Percentiles rank a stretch among this genome's conserved stretches.
These are phyloP conservation scores for Anthoceros angustus DNA, from an alignment of 225 moss, liverwort and hornwort genomes.

Conservation along the genomic window DNA sequence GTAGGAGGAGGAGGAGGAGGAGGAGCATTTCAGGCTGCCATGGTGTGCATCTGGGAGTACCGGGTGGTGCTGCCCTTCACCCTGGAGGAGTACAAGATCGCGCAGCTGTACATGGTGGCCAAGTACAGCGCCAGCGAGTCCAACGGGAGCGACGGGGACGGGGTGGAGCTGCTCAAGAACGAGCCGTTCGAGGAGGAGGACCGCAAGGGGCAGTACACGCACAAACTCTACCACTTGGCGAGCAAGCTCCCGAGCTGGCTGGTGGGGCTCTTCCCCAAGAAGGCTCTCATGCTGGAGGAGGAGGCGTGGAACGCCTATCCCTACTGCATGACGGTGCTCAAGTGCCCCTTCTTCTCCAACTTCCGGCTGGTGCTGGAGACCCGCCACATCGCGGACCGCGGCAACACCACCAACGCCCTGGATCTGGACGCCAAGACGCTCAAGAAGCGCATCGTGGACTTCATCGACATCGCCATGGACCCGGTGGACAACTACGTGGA, in stretches of 20 bases:
- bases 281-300: conserved; percentile 65
- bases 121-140: conserved; percentile 68
- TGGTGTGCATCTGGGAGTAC: conserved; percentile 1
- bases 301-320: conserved; percentile 98
- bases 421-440: conserved; percentile 12
- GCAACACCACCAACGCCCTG: conserved; percentile 54
- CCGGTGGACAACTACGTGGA: conserved; percentile 61
- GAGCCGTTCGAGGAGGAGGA: conserved; percentile 72
- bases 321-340: conserved; percentile 74
- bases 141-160: conserved; percentile 59
- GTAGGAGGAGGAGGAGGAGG: neutral
- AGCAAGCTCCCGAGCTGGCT: conserved; percentile 89
- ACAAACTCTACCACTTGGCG: conserved; percentile 85
- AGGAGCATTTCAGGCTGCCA: neutral
- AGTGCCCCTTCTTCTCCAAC: conserved; percentile 82
- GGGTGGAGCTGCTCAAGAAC: conserved; percentile 75
- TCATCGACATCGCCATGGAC: conserved; percentile 55
- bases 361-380: conserved; percentile 84
- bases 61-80: conserved; percentile 2
- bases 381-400: conserved; percentile 62
- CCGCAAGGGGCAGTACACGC: conserved; percentile 83
- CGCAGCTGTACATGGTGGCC: conserved; percentile 94
- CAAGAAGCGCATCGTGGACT: conserved; percentile 53
- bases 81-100: conserved; percentile 57
- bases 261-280: conserved; percentile 55